Evolutionary conservation across 2,329 filamentous ascomycete genomes (phyloP), one percentile per base, ranked within the genome.

Genomic region (Colletotrichum sojae): DNA sequence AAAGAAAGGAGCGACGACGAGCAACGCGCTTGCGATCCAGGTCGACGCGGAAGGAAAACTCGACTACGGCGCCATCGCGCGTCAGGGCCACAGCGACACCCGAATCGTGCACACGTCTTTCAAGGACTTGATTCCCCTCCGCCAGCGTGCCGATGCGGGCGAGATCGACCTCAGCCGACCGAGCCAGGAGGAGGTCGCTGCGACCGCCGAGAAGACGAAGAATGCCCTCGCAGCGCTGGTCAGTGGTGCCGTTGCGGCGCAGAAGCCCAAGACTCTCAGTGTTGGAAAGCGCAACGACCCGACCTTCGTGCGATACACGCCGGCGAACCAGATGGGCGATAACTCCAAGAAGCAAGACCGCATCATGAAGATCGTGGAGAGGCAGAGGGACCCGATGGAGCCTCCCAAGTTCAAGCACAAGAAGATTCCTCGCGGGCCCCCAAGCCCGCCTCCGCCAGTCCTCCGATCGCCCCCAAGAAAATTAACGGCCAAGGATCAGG

Each of bases 341-440:
- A 86, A 94, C 79, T 90, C 89, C 46, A 92, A 91, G 80, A 97
- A 97, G 83, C 94, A 94, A 75, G 95, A 98, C 76, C 91, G 96
- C 15, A 97, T 99, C 73, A 97, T 99, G 89, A 98, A 98, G 85
- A 98, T 99, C 81, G 94, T 98, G 45, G 94, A 98, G 80, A 88
- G 94, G 64, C 95, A 98, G 79, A 88, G 92, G 73, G 96, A 99
- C 81, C 96, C 96, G 0, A 93, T 98, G 92, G 95, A 98, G 77
- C 96, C 96, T 1, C 95, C 96, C 2, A 98, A 98, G 77, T 98
- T 98, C 84, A 98, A 98, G 82, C 94, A 98, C 83, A 98, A 98
- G 86, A 97, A 98, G 83, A 97, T 99, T 67, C 95, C 95, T 10
- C 89, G 94, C 74, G 95, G 95, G 43, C 95, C 96, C 10, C 95